A percentile compares a stretch with the other conserved stretches of the same genome.
Conservation (phyloP, 208 protist species). For the Kentomonas sorsogonicus region DNA sequence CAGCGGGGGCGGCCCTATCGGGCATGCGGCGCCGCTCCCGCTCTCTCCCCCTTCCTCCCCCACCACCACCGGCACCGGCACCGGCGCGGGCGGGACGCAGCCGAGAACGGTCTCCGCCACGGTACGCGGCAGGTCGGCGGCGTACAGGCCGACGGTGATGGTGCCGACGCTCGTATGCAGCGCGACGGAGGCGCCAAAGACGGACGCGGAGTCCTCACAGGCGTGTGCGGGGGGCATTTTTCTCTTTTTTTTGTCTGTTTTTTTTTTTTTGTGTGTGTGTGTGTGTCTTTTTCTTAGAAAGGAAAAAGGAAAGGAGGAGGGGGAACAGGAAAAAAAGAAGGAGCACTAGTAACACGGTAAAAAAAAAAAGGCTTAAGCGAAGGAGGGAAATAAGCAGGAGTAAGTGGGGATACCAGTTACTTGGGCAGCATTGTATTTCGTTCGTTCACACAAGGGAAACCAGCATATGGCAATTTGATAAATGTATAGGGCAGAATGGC, state of each 20-base stretch:
- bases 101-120: constrained; percentile 56
- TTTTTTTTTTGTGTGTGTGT: neutral
- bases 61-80: neutral
- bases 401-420: no score
- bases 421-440: no score
- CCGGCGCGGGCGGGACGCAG: constrained; percentile 50
- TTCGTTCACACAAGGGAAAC: no score
- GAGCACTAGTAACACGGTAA: no score
- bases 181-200: constrained; percentile 26
- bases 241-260: neutral
- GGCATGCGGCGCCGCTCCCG: no score
- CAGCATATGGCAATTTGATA: no score
- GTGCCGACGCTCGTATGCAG: constrained; percentile 67
- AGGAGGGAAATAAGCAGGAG: no score
- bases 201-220: neutral
- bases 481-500: no score
- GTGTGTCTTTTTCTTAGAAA: neutral
- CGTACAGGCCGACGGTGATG: constrained; percentile 59
- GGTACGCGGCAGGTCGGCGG: constrained; percentile 52
- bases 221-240: neutral
- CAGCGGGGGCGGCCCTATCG: no score
- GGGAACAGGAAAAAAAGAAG: constrained; percentile 7
- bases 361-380: no score
- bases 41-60: neutral
- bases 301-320: constrained; percentile 4